Percentiles rank a stretch among this genome's conserved stretches.
Evolutionary conservation across 306 rosid species (phyloP).

Genomic region (Rubus parviflorus): DNA sequence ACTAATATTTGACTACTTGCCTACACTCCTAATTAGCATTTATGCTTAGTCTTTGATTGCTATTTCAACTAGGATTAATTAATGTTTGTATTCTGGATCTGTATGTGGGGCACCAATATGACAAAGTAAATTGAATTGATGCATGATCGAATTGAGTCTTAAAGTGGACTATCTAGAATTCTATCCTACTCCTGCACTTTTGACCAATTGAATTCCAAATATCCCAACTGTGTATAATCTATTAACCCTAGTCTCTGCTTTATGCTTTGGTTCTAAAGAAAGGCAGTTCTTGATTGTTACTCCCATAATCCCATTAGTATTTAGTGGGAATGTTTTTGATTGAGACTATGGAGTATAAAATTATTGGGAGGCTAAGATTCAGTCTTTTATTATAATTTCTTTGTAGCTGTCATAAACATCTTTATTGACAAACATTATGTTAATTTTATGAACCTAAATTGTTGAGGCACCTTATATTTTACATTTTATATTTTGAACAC

Average conservation of each 20-base stretch:
- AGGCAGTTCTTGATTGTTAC: conserved; percentile 48
- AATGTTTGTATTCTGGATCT: conserved; percentile 7
- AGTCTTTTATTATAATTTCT: neutral
- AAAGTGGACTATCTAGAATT: conserved; percentile 31
- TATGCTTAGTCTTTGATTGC: conserved; percentile 6
- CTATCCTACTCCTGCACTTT: conserved; percentile 43
- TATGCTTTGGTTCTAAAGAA: conserved; percentile 29
- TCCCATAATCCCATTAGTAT: conserved; percentile 28
- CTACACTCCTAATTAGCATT: neutral
- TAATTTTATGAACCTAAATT: neutral
- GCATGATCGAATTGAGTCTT: conserved; percentile 23
- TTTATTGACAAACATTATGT: conserved; percentile 12
- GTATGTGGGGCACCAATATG: conserved; percentile 33
- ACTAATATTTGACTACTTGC: conserved; percentile 15
- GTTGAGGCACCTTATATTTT: too few species aligned
- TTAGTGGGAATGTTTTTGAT: conserved; percentile 27
- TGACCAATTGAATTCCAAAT: conserved; percentile 36
- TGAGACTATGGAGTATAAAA: conserved; percentile 7
- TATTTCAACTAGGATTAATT: conserved; percentile 10
- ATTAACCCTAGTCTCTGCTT: conserved; percentile 8
- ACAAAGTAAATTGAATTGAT: conserved; percentile 19
- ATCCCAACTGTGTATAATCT: conserved; percentile 17
- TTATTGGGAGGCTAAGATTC: conserved; percentile 17
- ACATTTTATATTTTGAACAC: too few species aligned
- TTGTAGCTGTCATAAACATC: conserved; percentile 5